A percentile compares a stretch with the other conserved stretches of the same genome.
Evolutionary conservation across 805 yeast genomes (phyloP).

Genomic region (Candida montana): DNA sequence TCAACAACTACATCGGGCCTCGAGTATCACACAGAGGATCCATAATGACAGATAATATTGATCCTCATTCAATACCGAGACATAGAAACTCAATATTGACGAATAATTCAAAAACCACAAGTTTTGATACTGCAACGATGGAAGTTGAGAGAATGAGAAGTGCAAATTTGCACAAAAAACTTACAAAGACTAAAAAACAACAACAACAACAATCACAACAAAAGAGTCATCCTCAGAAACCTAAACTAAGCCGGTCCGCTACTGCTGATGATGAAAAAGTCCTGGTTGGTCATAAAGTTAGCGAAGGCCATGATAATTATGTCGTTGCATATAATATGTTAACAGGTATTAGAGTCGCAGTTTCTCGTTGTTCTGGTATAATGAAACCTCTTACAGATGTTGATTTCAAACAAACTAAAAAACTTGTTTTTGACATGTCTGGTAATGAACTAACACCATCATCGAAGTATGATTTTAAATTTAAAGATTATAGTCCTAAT

Average conservation of each 20-base stretch:
- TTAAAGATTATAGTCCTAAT: slow-evolving; percentile 93
- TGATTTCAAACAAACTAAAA: slow-evolving; percentile 70
- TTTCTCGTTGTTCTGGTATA: slow-evolving; percentile 83
- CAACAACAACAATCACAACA: slow-evolving; percentile 15
- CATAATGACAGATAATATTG: slow-evolving; percentile 1
- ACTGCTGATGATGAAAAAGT: slow-evolving; percentile 49
- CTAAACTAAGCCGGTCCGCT: background rate
- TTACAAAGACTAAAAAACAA: slow-evolving; percentile 16
- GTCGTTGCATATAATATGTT: slow-evolving; percentile 96
- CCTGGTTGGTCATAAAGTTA: slow-evolving; percentile 71
- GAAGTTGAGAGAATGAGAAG: slow-evolving; percentile 50
- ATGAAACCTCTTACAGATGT: slow-evolving; percentile 64
- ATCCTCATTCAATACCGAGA: slow-evolving; percentile 1
- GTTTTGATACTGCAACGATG: slow-evolving; percentile 32
- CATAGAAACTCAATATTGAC: slow-evolving; percentile 17
- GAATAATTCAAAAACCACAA: slow-evolving; percentile 19
- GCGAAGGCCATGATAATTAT: slow-evolving; percentile 91
- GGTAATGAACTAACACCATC: slow-evolving; percentile 92
- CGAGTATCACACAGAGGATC: slow-evolving; percentile 12
- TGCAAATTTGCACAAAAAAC: slow-evolving; percentile 40
- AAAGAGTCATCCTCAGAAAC: background rate
- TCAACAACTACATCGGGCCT: slow-evolving; percentile 28
- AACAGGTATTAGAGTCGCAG: slow-evolving; percentile 94
- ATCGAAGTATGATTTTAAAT: slow-evolving; percentile 90
- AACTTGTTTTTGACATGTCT: slow-evolving; percentile 78